Percentiles rank a stretch among this genome's conserved stretches.
phyloP scores from a whole-genome alignment of 202 grass and related monocot species.

The Elaeis oleifera region DNA sequence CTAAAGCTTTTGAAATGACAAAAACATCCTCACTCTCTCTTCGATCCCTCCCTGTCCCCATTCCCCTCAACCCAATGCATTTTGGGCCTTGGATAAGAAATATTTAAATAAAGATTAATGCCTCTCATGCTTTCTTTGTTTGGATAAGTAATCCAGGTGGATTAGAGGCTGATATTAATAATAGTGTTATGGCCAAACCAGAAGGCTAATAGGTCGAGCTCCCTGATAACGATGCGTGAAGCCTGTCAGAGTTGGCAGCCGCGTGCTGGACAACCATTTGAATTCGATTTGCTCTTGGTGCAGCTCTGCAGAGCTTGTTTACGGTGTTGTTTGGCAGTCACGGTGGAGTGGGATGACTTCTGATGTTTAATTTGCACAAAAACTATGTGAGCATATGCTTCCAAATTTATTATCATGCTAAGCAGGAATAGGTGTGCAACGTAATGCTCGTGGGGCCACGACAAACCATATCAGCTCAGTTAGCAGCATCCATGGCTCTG shows the following conservation, averaged over 20 bases:
- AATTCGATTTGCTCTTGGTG: background rate
- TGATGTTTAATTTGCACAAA: background rate
- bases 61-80: background rate
- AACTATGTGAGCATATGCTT: too few relatives aligned
- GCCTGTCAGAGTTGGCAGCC: background rate
- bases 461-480: background rate
- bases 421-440: background rate
- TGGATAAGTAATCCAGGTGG: too few relatives aligned
- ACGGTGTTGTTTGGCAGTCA: background rate
- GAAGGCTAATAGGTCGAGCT: background rate
- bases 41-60: background rate
- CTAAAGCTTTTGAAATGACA: background rate
- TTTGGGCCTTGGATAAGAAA: background rate
- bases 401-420: background rate
- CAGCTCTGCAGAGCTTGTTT: background rate
- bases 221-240: slow-evolving; percentile 9
- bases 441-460: background rate
- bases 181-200: background rate
- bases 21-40: background rate
- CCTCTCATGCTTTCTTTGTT: too few relatives aligned
- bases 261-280: slow-evolving; percentile 1
- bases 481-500: slow-evolving; percentile 1
- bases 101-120: too few relatives aligned
- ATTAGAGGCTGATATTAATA: too few relatives aligned
- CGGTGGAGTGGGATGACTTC: background rate